phyloP scores from a whole-genome alignment of 257 asterid species.

The Solanum medicagineum region DNA sequence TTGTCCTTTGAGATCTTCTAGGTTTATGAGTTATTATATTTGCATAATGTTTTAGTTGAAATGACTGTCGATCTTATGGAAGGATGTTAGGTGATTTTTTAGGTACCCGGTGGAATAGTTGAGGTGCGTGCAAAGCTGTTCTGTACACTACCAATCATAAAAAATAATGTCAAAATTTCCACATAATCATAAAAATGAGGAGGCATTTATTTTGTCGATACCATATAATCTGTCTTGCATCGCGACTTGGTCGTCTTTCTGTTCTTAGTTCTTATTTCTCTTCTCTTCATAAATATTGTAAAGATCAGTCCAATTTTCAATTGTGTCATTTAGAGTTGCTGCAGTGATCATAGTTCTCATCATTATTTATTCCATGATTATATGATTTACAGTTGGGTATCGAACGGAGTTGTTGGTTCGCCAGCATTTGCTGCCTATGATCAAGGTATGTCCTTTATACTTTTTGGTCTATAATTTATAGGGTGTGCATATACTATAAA shows the following conservation, averaged over 20 bases:
- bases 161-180: not conserved
- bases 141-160: not conserved
- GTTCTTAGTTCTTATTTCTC: not conserved
- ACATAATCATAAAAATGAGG: not conserved
- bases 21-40: not conserved
- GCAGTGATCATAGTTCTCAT: not conserved
- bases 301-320: not conserved
- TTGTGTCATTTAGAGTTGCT: not conserved
- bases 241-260: not conserved
- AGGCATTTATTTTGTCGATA: not conserved
- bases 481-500: not conserved
- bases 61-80: not conserved
- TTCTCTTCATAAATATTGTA: not conserved
- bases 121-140: not conserved
- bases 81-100: not conserved
- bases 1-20: not conserved
- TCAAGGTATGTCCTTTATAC: constrained; percentile 56
- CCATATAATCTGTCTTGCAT: not conserved
- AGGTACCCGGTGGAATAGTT: not conserved
- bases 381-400: constrained; percentile 71
- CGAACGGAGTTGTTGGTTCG: constrained; percentile 95
- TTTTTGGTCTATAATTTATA: not conserved
- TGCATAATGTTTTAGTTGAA: not conserved
- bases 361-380: not conserved
- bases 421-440: constrained; percentile 99